Conservation (phyloP, 140 eudicot species). For the Ambrosia hybrid region DNA sequence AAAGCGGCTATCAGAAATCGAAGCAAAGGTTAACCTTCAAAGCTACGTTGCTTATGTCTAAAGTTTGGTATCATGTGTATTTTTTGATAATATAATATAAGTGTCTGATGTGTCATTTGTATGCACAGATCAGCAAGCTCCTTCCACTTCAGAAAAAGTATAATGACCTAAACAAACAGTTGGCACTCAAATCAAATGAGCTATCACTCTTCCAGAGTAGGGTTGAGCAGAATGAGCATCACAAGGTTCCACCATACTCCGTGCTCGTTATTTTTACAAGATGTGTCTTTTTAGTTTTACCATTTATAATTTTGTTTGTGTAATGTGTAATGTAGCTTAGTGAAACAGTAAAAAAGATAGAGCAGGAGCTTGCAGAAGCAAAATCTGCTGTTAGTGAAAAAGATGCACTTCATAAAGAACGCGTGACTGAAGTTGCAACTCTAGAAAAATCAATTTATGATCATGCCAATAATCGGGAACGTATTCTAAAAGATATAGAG, state of each 20-base stretch:
- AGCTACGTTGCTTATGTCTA: slow-evolving; percentile 9
- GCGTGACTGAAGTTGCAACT: slow-evolving; percentile 57
- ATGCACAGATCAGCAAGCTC: slow-evolving; percentile 59
- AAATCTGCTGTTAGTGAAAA: slow-evolving; percentile 56
- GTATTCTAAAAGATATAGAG: slow-evolving; percentile 77
- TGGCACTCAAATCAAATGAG: slow-evolving; percentile 80
- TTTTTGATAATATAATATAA: too few relatives aligned
- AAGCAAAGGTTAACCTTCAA: slow-evolving; percentile 67
- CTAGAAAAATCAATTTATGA: slow-evolving; percentile 84
- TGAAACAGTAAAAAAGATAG: slow-evolving; percentile 66
- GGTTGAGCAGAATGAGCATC: slow-evolving; percentile 92
- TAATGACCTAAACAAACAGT: slow-evolving; percentile 62
- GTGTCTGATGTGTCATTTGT: slow-evolving; percentile 7
- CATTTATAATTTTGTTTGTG: slow-evolving; percentile 2
- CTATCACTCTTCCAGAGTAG: slow-evolving; percentile 69
- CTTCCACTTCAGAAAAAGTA: slow-evolving; percentile 79
- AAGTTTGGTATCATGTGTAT: too few relatives aligned
- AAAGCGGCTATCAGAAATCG: slow-evolving; percentile 63
- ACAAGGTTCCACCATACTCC: slow-evolving; percentile 57
- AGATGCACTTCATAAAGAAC: slow-evolving; percentile 48
- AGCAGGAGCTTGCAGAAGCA: slow-evolving; percentile 69
- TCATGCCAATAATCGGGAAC: slow-evolving; percentile 69
- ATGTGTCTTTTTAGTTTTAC: too few relatives aligned
- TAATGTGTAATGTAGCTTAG: slow-evolving; percentile 55
- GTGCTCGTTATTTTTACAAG: not conserved